These are phyloP conservation scores for Trichoderma gracile DNA, from an alignment of 2,329 filamentous ascomycete genomes.

Conservation along the genomic window DNA sequence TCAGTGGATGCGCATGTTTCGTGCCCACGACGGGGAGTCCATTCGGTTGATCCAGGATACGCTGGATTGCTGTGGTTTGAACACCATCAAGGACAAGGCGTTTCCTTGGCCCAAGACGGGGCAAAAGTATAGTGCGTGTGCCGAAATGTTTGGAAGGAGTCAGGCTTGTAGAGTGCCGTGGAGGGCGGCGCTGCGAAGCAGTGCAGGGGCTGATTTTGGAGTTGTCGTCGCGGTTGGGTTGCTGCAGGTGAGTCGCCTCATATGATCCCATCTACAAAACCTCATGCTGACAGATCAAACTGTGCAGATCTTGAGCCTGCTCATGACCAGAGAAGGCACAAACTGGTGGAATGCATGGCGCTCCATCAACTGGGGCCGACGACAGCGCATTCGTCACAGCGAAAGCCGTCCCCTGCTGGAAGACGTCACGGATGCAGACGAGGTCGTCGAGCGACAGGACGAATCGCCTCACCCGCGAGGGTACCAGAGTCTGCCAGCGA, in stretches of 20 bases:
- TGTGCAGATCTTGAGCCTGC: conserved; percentile 37
- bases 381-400: conserved; percentile 8
- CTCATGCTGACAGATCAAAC: neutral
- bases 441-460: conserved; percentile 26
- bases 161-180: conserved; percentile 56
- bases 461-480: conserved; percentile 20
- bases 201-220: conserved; percentile 56
- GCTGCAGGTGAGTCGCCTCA: conserved; percentile 52
- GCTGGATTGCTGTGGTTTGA: conserved; percentile 67
- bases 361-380: conserved; percentile 27
- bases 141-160: conserved; percentile 47
- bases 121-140: conserved; percentile 41
- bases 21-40: conserved; percentile 48
- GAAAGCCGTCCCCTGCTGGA: conserved; percentile 35
- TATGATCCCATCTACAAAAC: neutral
- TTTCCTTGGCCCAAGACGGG: conserved; percentile 57
- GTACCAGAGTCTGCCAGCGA: conserved; percentile 31
- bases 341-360: conserved; percentile 38
- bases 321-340: conserved; percentile 36
- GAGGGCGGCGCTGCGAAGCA: conserved; percentile 55
- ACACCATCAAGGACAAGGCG: conserved; percentile 56
- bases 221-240: conserved; percentile 55
- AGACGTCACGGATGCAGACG: conserved; percentile 37
- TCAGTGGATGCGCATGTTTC: conserved; percentile 58
- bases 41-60: conserved; percentile 65